Evolutionary conservation across 495 filamentous ascomycete species (phyloP), one percentile per base, ranked within the genome.

Genomic region (Aspergillus hancockii): DNA sequence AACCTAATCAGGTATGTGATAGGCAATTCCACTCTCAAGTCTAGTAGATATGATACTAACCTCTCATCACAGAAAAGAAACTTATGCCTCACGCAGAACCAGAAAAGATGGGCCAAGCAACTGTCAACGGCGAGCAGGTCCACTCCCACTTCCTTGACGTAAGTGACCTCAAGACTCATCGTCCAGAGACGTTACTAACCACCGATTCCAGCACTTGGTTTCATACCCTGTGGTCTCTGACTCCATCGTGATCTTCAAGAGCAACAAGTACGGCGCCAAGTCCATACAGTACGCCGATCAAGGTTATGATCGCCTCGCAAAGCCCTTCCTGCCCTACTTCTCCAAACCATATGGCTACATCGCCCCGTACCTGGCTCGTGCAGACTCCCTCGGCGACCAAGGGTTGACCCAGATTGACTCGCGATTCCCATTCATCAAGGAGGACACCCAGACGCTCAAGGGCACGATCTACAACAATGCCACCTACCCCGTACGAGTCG

Each of bases 191-290:
- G 28, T n/a, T 45, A 36, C 23, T 52, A 58, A 21, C 59, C 40
- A 54, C 34, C 46, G 40, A 22, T 34, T 49, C 32, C 41, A 95
- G 89, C 93, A 98, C 70, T 82, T 98, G 60, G 81, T 83, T 40
- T 88, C 86, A 60, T 97, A 95, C 77, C 94, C 94, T 10, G 75
- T 94, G 53, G 83, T 98, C 70, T 86, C 84, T 65, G 92, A 96
- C 72, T 78, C 84, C 66, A 85, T 97, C 75, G 70, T 78, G 38
- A 83, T 83, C 69, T 89, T 93, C 83, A 91, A 93, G 69, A 79
- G 78, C 59, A 89, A 92, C 72, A 85, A 89, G 19, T 85, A 89
- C 69, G 93, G 91, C 70, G 85, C 89, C 62, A 90, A 88, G 74
- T 90, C 90, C 55, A 75, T 97, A 66, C 78, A 89, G 61, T 77